Conservation (phyloP, 2,329 filamentous ascomycete genomes). For the Fusarium sp. region DNA sequence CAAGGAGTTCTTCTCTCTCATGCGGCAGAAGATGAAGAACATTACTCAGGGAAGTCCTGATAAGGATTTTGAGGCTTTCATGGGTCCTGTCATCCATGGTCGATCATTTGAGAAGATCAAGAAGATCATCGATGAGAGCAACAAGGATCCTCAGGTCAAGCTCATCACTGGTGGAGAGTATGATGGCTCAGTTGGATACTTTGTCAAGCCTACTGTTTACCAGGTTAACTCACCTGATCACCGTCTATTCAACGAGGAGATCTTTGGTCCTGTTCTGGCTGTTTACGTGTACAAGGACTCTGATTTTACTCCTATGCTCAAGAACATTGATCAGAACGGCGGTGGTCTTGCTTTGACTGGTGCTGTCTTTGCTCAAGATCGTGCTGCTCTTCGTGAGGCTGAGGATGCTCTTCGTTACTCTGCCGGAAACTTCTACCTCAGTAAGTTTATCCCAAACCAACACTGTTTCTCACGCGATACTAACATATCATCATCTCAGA, state of each 20-base stretch:
- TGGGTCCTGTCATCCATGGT: conserved; percentile 88
- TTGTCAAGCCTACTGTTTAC: conserved; percentile 86
- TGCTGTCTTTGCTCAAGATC: conserved; percentile 63
- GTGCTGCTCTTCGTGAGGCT: conserved; percentile 61
- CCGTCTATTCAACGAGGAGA: conserved; percentile 79
- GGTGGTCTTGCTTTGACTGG: conserved; percentile 62
- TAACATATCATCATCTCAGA: conserved; percentile 42
- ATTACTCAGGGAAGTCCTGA: conserved; percentile 77
- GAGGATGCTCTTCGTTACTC: conserved; percentile 64
- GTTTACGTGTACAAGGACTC: conserved; percentile 82
- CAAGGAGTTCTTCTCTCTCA: conserved; percentile 74
- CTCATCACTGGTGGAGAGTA: conserved; percentile 81
- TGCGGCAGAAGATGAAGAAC: conserved; percentile 74
- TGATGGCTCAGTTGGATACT: conserved; percentile 83
- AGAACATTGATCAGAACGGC: conserved; percentile 55
- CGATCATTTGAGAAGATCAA: conserved; percentile 84
- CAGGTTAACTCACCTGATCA: conserved; percentile 78
- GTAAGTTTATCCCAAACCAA: conserved; percentile 25
- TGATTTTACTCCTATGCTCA: conserved; percentile 53
- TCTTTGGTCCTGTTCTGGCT: conserved; percentile 83
- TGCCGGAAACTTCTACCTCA: conserved; percentile 70
- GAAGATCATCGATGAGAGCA: conserved; percentile 81
- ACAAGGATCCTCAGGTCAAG: conserved; percentile 77
- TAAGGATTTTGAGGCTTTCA: conserved; percentile 78
- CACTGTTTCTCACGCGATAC: rapidly evolving